phyloP scores from a whole-genome alignment of 2,329 filamentous ascomycete species.

The Exophiala aquamarina region DNA sequence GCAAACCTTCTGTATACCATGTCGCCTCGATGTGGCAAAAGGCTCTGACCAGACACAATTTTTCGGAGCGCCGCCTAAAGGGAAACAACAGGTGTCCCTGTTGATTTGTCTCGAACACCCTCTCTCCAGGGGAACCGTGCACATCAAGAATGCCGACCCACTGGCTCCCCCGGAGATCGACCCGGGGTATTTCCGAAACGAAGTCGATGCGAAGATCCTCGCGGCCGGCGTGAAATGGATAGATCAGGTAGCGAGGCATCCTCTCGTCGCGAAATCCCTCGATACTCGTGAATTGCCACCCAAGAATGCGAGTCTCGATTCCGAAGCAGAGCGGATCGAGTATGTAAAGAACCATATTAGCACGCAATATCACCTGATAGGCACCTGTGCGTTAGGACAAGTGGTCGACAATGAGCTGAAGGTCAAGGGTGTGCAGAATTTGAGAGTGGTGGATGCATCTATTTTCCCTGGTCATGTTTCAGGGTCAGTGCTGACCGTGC shows the following conservation, averaged over 20 bases:
- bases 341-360: constrained; percentile 40
- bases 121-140: constrained; percentile 47
- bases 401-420: constrained; percentile 38
- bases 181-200: constrained; percentile 40
- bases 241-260: constrained; percentile 31
- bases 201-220: constrained; percentile 35
- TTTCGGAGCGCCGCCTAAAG: constrained; percentile 19
- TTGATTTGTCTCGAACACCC: constrained; percentile 32
- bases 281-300: constrained; percentile 17
- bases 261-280: constrained; percentile 16
- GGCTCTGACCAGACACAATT: constrained; percentile 25
- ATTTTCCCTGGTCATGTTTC: constrained; percentile 35
- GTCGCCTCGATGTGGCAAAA: constrained; percentile 23
- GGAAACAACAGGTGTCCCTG: constrained; percentile 20
- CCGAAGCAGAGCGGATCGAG: constrained; percentile 31
- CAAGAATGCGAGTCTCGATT: constrained; percentile 13
- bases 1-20: constrained; percentile 24
- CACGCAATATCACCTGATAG: constrained; percentile 43
- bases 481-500: constrained; percentile 27
- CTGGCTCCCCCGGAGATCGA: constrained; percentile 43
- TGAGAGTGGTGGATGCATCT: constrained; percentile 40
- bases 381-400: constrained; percentile 47
- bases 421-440: constrained; percentile 37
- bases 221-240: constrained; percentile 41
- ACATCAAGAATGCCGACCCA: constrained; percentile 39